phyloP scores from a whole-genome alignment of 2,329 filamentous ascomycete species.

The Magnaporthiopsis rhizophila region DNA sequence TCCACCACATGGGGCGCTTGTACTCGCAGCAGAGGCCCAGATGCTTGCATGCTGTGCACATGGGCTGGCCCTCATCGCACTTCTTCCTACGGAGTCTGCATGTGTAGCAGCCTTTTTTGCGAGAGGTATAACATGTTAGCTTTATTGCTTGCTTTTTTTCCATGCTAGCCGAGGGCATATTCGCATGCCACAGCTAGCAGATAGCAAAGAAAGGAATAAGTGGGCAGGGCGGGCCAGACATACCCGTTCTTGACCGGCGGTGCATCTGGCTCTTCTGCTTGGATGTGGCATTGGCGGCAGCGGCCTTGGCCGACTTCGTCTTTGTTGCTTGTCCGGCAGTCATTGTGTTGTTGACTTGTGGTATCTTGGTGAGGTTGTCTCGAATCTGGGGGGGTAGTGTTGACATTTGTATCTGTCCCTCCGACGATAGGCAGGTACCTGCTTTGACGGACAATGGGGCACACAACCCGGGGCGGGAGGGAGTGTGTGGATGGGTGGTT shows the following conservation, averaged over 20 bases:
- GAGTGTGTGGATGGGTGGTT: conserved; percentile 12
- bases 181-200: conserved; percentile 19
- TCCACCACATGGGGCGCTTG: conserved; percentile 96
- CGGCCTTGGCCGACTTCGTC: conserved; percentile 44
- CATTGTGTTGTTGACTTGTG: conserved; percentile 49
- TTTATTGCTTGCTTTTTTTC: neutral
- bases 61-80: conserved; percentile 57
- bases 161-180: conserved; percentile 13
- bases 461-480: conserved; percentile 15
- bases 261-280: conserved; percentile 82
- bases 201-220: conserved; percentile 5
- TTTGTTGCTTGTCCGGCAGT: conserved; percentile 48
- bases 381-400: conserved; percentile 54
- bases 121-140: conserved; percentile 1
- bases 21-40: conserved; percentile 89
- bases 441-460: conserved; percentile 24
- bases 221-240: conserved; percentile 35
- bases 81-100: conserved; percentile 61
- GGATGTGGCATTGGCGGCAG: conserved; percentile 34
- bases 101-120: conserved; percentile 53
- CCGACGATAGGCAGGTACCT: conserved; percentile 29
- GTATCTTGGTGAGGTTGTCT: conserved; percentile 40
- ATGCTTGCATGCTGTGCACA: conserved; percentile 59
- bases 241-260: conserved; percentile 89
- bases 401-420: conserved; percentile 52